phyloP scores from a whole-genome alignment of 306 rosid species.

The Boehmeria nivea region DNA sequence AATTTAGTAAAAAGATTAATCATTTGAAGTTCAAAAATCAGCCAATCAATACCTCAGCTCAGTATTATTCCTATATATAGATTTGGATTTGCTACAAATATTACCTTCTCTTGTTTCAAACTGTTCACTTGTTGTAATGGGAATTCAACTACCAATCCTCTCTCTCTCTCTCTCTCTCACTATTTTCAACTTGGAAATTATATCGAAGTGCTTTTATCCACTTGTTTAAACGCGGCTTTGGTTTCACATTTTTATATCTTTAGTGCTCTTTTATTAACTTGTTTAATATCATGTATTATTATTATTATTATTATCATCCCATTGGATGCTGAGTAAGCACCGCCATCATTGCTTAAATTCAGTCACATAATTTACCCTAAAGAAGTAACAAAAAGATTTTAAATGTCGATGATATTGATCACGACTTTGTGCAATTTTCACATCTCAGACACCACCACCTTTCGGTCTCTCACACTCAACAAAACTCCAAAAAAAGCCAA shows the following conservation, averaged over 20 bases:
- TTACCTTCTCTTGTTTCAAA: no score
- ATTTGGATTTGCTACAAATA: no score
- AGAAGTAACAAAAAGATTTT: background rate
- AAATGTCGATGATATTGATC: background rate
- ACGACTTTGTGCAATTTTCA: slow-evolving; percentile 1
- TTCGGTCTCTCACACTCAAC: slow-evolving; percentile 8
- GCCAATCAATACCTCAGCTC: no score
- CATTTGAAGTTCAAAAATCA: no score
- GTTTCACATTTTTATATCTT: no score
- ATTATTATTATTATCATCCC: background rate
- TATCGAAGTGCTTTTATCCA: background rate
- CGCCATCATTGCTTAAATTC: slow-evolving; percentile 5
- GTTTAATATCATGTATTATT: background rate
- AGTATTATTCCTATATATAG: no score
- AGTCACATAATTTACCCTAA: slow-evolving; percentile 6
- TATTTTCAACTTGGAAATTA: no score
- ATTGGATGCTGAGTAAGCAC: slow-evolving; percentile 12
- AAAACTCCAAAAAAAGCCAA: slow-evolving; percentile 7
- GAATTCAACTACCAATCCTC: background rate
- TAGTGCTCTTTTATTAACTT: background rate
- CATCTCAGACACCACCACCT: background rate
- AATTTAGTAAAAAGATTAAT: no score
- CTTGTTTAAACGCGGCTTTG: background rate
- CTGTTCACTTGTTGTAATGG: background rate
- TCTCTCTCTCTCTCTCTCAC: no score